Evolutionary conservation across 371 early-diverging fungal species (phyloP).

Genomic region (Mortierella sp.): DNA sequence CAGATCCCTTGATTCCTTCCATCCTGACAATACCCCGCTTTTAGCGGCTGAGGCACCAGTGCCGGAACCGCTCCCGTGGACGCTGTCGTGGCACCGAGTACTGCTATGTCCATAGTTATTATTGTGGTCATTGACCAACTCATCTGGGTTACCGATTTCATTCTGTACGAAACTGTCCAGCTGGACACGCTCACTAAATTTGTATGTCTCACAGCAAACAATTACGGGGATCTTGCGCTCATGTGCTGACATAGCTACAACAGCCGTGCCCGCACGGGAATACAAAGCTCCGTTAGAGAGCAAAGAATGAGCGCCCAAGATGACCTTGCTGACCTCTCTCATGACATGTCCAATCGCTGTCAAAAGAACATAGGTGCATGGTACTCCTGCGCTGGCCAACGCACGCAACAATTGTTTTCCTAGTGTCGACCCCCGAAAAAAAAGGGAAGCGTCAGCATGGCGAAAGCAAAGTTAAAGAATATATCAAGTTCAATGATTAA

Average conservation of each 20-base stretch:
- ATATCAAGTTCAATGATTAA: background rate
- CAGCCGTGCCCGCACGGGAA: constrained; percentile 93
- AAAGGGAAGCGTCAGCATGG: background rate
- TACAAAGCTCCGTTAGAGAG: constrained; percentile 95
- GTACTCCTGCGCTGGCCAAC: constrained; percentile 77
- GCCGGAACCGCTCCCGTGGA: constrained; percentile 37
- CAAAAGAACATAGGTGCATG: constrained; percentile 82
- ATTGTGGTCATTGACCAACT: constrained; percentile 74
- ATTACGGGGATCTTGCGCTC: constrained; percentile 94
- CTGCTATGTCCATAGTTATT: constrained; percentile 57
- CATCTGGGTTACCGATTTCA: constrained; percentile 92
- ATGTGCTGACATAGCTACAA: constrained; percentile 93
- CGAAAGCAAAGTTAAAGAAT: background rate
- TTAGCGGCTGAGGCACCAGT: constrained; percentile 35
- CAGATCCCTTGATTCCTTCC: constrained; percentile 77
- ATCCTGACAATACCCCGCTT: constrained; percentile 64
- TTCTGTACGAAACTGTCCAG: constrained; percentile 97
- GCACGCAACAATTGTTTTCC: constrained; percentile 77
- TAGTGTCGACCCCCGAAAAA: constrained; percentile 28
- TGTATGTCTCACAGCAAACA: constrained; percentile 96
- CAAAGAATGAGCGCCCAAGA: constrained; percentile 94
- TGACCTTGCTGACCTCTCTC: constrained; percentile 90
- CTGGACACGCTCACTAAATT: constrained; percentile 93
- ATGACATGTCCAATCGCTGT: constrained; percentile 79
- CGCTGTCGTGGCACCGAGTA: constrained; percentile 33